Evolutionary conservation across 208 protist species (phyloP), one percentile per base, ranked within the genome.

Genomic region (Phytomonas francai): DNA sequence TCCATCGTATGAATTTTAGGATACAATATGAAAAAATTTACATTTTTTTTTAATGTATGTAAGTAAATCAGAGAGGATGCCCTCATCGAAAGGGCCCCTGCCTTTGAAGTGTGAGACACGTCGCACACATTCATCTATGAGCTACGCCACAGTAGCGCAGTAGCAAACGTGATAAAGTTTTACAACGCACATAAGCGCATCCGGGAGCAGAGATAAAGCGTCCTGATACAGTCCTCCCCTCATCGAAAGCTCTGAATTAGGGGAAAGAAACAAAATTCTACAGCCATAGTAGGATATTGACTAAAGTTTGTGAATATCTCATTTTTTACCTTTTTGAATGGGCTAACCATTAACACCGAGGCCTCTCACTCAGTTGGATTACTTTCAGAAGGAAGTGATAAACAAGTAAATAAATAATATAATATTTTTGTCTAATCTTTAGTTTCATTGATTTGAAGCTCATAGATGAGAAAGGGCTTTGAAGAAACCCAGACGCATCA

Each of bases 391-490:
- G 70, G n/a, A 59, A 30, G 64, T 68, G 25, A 63, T 63, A 71
- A 68, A 69, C 32, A 62, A 76, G 30, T 69, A 63, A 67, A 42
- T 59, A 60, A 73, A 66, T 34, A 73, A 66, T 34, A 73, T 29
- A 34, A 25, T 54, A 25, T 25, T 54, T n/a, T 32, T 32, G 25
- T 5, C 2, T 11, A n/a, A 28, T 29, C 2, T 51, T 30, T 58
- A 29, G 22, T 25, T 54, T 54, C 45, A 25, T 54, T 54, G 19
- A 54, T 54, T 49, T 54, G 45, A 19, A 22, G 11, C 45, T 19
- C 45, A 9, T 5, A 54, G 19, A 54, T 25, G 7, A 22, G 19
- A 22, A 6, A 25, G 45, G 45, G 19, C 16, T 54, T 25, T 3
- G 6, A 25, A 54, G 45, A 54, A 19, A 25, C 25, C 19, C 5